Percentiles rank a stretch among this genome's conserved stretches.
phyloP scores from a whole-genome alignment of 495 filamentous ascomycete species.

The Aspergillus ostianus region DNA sequence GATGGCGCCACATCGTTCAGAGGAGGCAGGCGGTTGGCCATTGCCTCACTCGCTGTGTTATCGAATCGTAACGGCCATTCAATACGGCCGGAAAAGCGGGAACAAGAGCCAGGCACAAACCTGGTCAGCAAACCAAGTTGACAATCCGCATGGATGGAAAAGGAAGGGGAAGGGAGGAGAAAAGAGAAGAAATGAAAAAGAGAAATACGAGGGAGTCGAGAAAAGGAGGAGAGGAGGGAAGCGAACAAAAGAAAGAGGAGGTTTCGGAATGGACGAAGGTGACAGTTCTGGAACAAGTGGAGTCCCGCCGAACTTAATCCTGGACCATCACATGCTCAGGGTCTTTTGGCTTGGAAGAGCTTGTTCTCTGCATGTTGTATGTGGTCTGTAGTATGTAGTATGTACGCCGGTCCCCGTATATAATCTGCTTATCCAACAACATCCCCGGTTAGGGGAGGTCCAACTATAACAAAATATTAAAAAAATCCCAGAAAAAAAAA shows the following conservation, averaged over 20 bases:
- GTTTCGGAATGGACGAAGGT: conserved; percentile 2
- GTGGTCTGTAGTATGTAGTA: no score
- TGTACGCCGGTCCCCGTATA: no score
- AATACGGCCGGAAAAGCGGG: conserved; percentile 13
- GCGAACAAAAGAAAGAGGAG: not conserved
- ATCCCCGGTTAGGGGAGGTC: not conserved
- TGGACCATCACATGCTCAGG: not conserved
- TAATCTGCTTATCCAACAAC: no score
- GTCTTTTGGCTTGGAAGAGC: not conserved
- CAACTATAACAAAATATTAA: conserved; percentile 3
- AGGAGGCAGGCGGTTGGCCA: conserved; percentile 37
- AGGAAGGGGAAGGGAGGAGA: not conserved
- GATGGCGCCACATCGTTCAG: conserved; percentile 31
- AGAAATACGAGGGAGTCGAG: not conserved
- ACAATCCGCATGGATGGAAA: conserved; percentile 1
- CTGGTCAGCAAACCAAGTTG: conserved; percentile 11
- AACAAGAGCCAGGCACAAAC: conserved; percentile 9
- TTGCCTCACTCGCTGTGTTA: conserved; percentile 38
- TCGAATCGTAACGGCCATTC: conserved; percentile 31
- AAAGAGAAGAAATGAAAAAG: not conserved
- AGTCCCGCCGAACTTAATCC: conserved; percentile 13
- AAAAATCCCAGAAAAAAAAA: conserved; percentile 6
- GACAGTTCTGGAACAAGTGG: conserved; percentile 9
- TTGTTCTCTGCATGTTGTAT: no score
- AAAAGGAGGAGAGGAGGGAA: conserved; percentile 8